Base-by-base conservation (phyloP, 2,329 filamentous ascomycete species). In the Aspergillus versicolor region DNA sequence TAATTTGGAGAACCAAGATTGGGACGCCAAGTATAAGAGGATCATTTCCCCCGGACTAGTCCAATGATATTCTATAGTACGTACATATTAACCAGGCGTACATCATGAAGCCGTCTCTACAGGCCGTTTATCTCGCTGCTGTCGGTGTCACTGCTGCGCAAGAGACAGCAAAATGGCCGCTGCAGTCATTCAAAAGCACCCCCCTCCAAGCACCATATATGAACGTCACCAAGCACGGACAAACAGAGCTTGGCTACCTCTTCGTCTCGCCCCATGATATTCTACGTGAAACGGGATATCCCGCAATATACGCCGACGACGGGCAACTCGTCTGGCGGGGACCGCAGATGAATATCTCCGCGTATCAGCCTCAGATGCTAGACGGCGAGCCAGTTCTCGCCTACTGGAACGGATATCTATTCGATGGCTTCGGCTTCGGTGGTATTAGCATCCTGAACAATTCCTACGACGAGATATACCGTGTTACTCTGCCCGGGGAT, bases 291-390 rank as follows among this genome's bases (percentile, higher is more conserved):
- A 30, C 21, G 0, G 24, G 43, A 1, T 15, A 62, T 48, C 50
- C 65, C 2, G 47, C 59, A 6, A 69, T 70, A 27, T 68, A 65
- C 38, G n/a, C 55, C 15, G 61, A 69, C n/a, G 61, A 66, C 30
- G 67, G 68, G 24, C 49, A 69, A 13, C 61, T 70, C 5, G 61
- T 69, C 34, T 71, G 64, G 62, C 60, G 63, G 42, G 65, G 67
- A 3, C 61, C 63, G 5, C 43, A 43, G 11, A 61, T 52, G 21
- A 56, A 62, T 15, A 61, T 49, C 2, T 57, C 56, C 15, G 65
- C 60, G 22, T 57, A 64, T 19, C 56, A 61, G 48, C 67, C 48
- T 0, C 48, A 69, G 37, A 62, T 49, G 17, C 58, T 68, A 9
- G 32, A 63, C 34, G 63, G 60, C 3, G 37, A 63, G 17, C 62